Evolutionary conservation across 1,284 basidiomycete genomes (phyloP), one percentile per base, ranked within the genome.

Genomic region (Neotropicomus parvogracilis): DNA sequence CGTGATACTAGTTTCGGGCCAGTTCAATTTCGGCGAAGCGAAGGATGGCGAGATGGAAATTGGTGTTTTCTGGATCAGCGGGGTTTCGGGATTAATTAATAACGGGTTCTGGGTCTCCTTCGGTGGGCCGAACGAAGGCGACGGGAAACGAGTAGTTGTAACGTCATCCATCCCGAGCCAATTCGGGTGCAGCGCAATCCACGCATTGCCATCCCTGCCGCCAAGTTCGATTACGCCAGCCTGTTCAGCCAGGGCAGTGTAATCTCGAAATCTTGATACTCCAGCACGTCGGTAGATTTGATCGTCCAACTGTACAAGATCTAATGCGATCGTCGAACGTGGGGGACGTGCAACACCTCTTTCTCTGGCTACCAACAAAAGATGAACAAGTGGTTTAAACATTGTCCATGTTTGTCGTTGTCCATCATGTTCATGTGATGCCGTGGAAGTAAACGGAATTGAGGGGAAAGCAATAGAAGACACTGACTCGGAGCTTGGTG

Each of bases 221-320:
- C 80, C 78, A 6, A 79, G 63, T n/a, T 66, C 63, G 21, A 83
- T 60, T 13, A 83, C 58, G 3, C 72, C 74, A 7, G 59, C 62
- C 41, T 70, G 57, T 54, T 74, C 68, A 12, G 81, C 81, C 21
- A 75, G 50, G 12, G 59, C 58, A 9, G 66, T 56, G 52, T 79
- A 83, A 24, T 75, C 63, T 40, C 65, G 70, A 56, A 81, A 81
- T 34, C 56, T 70, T 2, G 59, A 52, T 27, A 72, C 71, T 12
- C 75, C 75, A 0, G 70, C 75, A 12, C 65, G 65, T 50, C 59
- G 55, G 56, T 78, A 83, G 6, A 71, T 63, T 14, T 54, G 53
- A 16, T 60, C 59, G 44, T 72, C 65, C 5, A 58, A 51, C 27
- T 66, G 62, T 14, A 64, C 39, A 2, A 82, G 61, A 16, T 66